phyloP scores from a whole-genome alignment of 2,329 filamentous ascomycete genomes.

The Talaromyces sp. region DNA sequence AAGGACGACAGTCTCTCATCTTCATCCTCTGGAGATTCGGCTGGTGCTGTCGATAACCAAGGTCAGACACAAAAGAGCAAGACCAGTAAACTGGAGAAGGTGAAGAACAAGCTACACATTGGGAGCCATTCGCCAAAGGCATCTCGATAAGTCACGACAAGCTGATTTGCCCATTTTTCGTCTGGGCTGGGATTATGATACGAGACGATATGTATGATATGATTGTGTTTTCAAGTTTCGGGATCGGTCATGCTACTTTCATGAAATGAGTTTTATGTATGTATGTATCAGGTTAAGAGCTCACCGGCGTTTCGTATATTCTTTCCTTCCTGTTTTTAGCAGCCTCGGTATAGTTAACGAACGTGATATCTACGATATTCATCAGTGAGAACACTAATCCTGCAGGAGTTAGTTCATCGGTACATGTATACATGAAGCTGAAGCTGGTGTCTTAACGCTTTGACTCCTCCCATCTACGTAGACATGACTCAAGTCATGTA shows the following conservation, averaged over 20 bases:
- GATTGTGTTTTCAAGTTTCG: neutral
- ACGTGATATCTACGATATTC: neutral
- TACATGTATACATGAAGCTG: neutral
- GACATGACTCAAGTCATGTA: neutral
- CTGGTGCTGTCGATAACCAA: neutral
- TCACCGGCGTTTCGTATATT: neutral
- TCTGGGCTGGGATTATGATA: neutral
- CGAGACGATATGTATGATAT: neutral
- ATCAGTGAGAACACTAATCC: neutral
- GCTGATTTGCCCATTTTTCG: neutral
- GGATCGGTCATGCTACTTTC: neutral
- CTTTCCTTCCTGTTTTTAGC: neutral
- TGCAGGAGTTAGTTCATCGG: neutral
- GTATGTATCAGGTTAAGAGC: neutral
- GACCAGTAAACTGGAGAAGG: constrained; percentile 23
- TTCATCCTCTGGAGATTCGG: constrained; percentile 16
- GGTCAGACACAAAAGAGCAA: constrained; percentile 10
- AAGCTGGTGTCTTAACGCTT: neutral
- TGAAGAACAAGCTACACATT: constrained; percentile 38
- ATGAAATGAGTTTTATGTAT: neutral
- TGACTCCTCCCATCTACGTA: neutral
- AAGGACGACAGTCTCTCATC: constrained; percentile 5
- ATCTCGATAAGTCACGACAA: neutral
- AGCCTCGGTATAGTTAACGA: neutral
- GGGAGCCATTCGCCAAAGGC: constrained; percentile 23